Conservation (phyloP, 106 monocot species). For the Posidonia australis region DNA sequence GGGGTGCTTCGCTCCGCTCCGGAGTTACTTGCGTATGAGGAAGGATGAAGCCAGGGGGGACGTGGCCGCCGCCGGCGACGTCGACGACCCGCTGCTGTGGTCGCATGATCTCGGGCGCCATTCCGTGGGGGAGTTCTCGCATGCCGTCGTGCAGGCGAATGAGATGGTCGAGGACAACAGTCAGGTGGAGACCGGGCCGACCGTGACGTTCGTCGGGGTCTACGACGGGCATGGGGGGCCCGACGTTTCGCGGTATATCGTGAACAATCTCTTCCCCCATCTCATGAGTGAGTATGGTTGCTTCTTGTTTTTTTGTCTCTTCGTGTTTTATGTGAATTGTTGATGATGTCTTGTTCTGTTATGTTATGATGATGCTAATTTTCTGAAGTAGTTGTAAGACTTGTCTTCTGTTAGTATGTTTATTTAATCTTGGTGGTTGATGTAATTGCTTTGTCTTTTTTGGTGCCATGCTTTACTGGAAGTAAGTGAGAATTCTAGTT, state of each 20-base stretch:
- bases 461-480: no score
- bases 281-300: slow-evolving; percentile 32
- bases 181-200: slow-evolving; percentile 66
- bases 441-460: no score
- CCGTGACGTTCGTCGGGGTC: slow-evolving; percentile 55
- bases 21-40: slow-evolving; percentile 60
- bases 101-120: slow-evolving; percentile 57
- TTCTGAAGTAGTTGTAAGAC: no score
- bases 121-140: slow-evolving; percentile 67
- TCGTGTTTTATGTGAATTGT: neutral
- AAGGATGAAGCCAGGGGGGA: slow-evolving; percentile 37
- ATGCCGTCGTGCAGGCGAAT: slow-evolving; percentile 82
- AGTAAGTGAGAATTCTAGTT: no score
- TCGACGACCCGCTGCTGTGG: slow-evolving; percentile 60
- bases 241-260: slow-evolving; percentile 46
- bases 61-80: slow-evolving; percentile 11
- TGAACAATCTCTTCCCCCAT: slow-evolving; percentile 46
- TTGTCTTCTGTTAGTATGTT: no score
- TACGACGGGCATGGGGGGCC: slow-evolving; percentile 68
- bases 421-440: no score
- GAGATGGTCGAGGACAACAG: slow-evolving; percentile 71
- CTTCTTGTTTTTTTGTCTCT: neutral
- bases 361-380: neutral
- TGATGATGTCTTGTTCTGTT: neutral
- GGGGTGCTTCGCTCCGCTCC: slow-evolving; percentile 57